A percentile compares a stretch with the other conserved stretches of the same genome.
Evolutionary conservation across 78 protist species (phyloP).

Genomic region (Dictyostelium intermedium): DNA sequence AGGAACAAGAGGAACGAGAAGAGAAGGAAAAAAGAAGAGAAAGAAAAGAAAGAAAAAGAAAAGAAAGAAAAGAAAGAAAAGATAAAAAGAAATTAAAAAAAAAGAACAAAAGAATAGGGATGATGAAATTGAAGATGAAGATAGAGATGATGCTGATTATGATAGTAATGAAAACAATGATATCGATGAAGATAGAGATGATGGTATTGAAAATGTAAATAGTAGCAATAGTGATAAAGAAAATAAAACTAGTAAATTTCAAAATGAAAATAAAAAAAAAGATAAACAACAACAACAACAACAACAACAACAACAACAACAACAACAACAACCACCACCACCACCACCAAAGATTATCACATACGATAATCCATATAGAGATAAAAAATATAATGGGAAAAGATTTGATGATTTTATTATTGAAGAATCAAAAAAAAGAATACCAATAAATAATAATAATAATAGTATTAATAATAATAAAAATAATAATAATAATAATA

Average conservation of each 20-base stretch:
- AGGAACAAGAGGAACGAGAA: not conserved
- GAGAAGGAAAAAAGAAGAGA: not conserved
- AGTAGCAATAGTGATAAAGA: not conserved
- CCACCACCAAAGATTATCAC: not conserved
- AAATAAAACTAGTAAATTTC: not conserved
- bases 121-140: not conserved
- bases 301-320: not conserved
- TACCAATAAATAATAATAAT: not conserved
- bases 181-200: not conserved
- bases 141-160: not conserved
- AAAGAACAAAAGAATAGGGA: not conserved
- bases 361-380: not conserved
- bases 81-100: not conserved
- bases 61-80: not conserved
- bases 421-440: not conserved
- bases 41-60: not conserved
- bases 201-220: not conserved
- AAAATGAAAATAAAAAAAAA: not conserved
- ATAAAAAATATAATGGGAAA: not conserved
- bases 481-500: not conserved
- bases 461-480: not conserved
- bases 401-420: slow-evolving; percentile 4
- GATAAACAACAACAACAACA: not conserved
- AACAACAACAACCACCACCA: not conserved
- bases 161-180: not conserved